Evolutionary conservation across 2,329 filamentous ascomycete genomes (phyloP).

Genomic region (Verticillium zaregamsianum): DNA sequence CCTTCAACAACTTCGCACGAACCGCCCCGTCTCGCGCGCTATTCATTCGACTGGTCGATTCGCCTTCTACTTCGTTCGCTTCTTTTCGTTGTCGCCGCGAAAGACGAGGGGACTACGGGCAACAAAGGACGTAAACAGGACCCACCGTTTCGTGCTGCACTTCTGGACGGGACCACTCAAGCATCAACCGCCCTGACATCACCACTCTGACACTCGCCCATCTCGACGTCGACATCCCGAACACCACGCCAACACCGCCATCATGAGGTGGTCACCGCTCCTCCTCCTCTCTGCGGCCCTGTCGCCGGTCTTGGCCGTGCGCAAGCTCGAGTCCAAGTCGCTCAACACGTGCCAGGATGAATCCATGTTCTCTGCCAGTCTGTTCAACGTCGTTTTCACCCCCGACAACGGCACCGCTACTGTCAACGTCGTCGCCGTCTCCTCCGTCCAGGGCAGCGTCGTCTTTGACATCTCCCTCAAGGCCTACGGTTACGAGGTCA

Average conservation of each 20-base stretch:
- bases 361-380: constrained; percentile 79
- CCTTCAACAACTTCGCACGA: neutral
- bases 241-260: constrained; percentile 15
- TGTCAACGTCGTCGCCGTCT: constrained; percentile 76
- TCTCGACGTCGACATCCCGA: neutral
- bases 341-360: constrained; percentile 80
- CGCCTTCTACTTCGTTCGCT: neutral
- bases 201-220: neutral
- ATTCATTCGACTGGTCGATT: neutral
- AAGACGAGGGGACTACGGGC: neutral
- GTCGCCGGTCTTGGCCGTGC: constrained; percentile 52
- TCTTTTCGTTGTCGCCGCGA: neutral
- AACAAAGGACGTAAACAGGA: neutral
- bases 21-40: neutral
- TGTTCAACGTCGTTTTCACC: constrained; percentile 82
- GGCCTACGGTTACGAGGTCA: constrained; percentile 76
- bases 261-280: constrained; percentile 45
- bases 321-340: constrained; percentile 74
- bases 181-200: neutral
- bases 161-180: neutral
- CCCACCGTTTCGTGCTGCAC: too few species aligned
- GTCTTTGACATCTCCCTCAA: constrained; percentile 71
- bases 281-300: constrained; percentile 37
- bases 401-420: constrained; percentile 68
- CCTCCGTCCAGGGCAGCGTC: constrained; percentile 77